A percentile compares a stretch with the other conserved stretches of the same genome.
These are phyloP conservation scores for Lipomyces orientalis DNA, from an alignment of 805 yeast species.

Conservation along the genomic window DNA sequence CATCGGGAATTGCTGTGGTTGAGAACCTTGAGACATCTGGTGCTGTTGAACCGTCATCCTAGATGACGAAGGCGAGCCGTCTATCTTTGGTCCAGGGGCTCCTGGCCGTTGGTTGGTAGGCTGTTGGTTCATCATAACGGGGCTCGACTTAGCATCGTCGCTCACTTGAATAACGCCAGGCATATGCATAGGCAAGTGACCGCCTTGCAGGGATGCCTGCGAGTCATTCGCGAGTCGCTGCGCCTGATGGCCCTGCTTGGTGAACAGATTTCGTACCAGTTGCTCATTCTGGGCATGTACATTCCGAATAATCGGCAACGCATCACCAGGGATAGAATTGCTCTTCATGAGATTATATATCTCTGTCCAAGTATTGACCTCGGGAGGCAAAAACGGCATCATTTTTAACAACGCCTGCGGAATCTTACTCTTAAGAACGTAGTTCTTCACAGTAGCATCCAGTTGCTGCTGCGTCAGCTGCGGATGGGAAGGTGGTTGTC, in stretches of 20 bases:
- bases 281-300: slow-evolving; percentile 56
- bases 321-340: slow-evolving; percentile 62
- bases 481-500: background rate
- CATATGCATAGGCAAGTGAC: background rate
- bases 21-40: slow-evolving; percentile 20
- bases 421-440: slow-evolving; percentile 68
- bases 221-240: slow-evolving; percentile 17
- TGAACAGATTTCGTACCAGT: slow-evolving; percentile 35
- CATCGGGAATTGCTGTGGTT: slow-evolving; percentile 4
- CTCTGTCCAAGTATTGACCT: slow-evolving; percentile 80
- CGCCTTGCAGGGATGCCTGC: slow-evolving; percentile 4
- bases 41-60: slow-evolving; percentile 17
- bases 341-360: slow-evolving; percentile 67
- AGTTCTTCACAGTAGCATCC: slow-evolving; percentile 29
- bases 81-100: background rate
- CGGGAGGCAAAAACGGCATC: slow-evolving; percentile 79
- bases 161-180: background rate
- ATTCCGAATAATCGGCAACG: slow-evolving; percentile 64
- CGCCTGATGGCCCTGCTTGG: slow-evolving; percentile 24
- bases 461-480: slow-evolving; percentile 35
- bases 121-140: slow-evolving; percentile 7
- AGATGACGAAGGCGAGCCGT: slow-evolving; percentile 9
- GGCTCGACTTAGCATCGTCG: slow-evolving; percentile 10
- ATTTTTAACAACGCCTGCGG: slow-evolving; percentile 69
- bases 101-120: background rate